Conservation (phyloP, 306 rosid species). For the Vigna hirtella region DNA sequence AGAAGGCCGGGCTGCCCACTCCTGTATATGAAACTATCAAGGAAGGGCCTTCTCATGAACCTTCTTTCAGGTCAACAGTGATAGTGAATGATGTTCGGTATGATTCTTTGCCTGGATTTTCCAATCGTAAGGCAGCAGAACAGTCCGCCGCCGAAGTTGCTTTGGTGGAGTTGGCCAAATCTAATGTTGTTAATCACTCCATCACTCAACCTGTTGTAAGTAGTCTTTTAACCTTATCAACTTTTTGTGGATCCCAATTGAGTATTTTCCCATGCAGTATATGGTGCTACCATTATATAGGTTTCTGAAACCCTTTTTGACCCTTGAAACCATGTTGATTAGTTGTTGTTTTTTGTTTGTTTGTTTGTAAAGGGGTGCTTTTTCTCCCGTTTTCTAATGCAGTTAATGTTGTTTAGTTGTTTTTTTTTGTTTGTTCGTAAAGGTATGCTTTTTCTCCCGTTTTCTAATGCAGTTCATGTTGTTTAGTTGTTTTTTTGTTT, state of each 20-base stretch:
- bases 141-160: constrained; percentile 99
- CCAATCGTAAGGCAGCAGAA: constrained; percentile 89
- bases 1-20: constrained; percentile 74
- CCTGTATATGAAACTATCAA: constrained; percentile 92
- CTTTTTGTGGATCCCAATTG: constrained; percentile 8
- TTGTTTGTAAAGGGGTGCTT: not conserved
- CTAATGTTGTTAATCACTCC: constrained; percentile 60
- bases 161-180: constrained; percentile 71
- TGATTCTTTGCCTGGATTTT: constrained; percentile 79
- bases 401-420: not conserved
- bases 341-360: not conserved
- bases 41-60: constrained; percentile 96
- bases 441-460: no score
- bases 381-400: not conserved
- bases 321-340: not conserved
- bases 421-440: no score
- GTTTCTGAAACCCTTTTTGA: not conserved
- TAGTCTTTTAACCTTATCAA: constrained; percentile 26
- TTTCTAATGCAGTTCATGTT: not conserved
- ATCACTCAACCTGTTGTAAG: constrained; percentile 87
- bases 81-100: constrained; percentile 65
- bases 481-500: no score
- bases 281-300: no score
- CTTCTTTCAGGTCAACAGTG: constrained; percentile 80
- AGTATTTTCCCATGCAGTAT: not conserved